Percentiles rank a stretch among this genome's conserved stretches.
These are phyloP conservation scores for Kodamaea sp. DNA, from an alignment of 1,139 yeast genomes.

Conservation along the genomic window DNA sequence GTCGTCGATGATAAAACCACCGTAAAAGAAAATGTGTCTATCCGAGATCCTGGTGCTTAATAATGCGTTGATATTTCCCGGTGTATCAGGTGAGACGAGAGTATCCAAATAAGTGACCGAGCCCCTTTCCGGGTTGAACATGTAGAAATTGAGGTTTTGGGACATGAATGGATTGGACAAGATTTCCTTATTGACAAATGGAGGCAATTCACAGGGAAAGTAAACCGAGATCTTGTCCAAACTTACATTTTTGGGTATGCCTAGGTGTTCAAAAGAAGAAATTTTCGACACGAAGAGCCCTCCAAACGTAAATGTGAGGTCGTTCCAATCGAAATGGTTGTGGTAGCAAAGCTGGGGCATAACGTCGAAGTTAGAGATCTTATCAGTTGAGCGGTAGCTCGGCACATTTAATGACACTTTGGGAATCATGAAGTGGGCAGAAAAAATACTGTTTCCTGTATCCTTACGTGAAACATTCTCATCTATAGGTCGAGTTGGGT, in stretches of 20 bases:
- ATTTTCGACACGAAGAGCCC: conserved; percentile 29
- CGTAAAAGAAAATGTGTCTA: conserved; percentile 42
- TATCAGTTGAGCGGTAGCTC: background rate
- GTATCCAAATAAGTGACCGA: conserved; percentile 34
- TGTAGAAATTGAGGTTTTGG: conserved; percentile 28
- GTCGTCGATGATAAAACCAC: conserved; percentile 38
- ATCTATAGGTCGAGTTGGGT: conserved; percentile 5
- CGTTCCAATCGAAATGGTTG: conserved; percentile 35
- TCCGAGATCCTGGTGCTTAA: conserved; percentile 33
- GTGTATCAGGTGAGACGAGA: conserved; percentile 22
- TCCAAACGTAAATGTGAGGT: conserved; percentile 39
- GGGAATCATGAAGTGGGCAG: conserved; percentile 36
- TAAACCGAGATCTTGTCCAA: conserved; percentile 36
- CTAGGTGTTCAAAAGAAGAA: conserved; percentile 29
- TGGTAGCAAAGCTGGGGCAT: conserved; percentile 37
- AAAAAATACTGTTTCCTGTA: conserved; percentile 24
- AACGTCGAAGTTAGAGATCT: conserved; percentile 9
- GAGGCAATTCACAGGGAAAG: conserved; percentile 44
- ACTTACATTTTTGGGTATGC: conserved; percentile 36
- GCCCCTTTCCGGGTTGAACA: conserved; percentile 36
- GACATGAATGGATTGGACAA: conserved; percentile 38
- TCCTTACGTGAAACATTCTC: conserved; percentile 15
- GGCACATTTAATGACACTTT: conserved; percentile 29
- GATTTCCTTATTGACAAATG: conserved; percentile 37
- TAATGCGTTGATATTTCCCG: conserved; percentile 32